Evolutionary conservation across 345 rosid genomes (phyloP), one percentile per base, ranked within the genome.

Genomic region (Eucalyptus tenuipes): DNA sequence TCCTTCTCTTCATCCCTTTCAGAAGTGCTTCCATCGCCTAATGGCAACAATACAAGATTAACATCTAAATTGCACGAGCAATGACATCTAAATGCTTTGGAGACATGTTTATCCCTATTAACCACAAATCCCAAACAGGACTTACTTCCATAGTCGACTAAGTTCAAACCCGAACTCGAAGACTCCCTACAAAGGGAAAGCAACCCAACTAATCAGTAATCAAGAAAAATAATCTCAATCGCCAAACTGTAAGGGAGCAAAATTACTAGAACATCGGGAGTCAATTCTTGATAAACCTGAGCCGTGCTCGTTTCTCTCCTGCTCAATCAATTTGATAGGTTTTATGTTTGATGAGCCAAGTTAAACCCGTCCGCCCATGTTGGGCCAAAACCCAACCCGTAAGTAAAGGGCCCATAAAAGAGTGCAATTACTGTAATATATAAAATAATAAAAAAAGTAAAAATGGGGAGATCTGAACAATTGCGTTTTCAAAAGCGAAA

Each of bases 81-180:
- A 71, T 37, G 81, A 37, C 81, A 37, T 71, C 24, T 10, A 71
- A 71, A 71, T 17, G 81, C 25, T 71, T 71, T 42, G 11, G 14
- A 71, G 40, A 71, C 44, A 71, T 3, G 8, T 33, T 71, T 33
- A 33, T 33, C 25, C 22, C 81, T 71, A 71, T 18, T 10, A 71
- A 71, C 27, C 87, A 85, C 27, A 14, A 87, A 5, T 87, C 44
- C 29, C 20, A 13, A 52, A 85, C 27, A 53, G 55, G 13, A 49
- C 96, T 89, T 87, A 94, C 98, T 95, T 88, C 71, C 96, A 91
- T 95, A 95, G 45, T 90, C 89, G 9, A 93, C 96, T 88, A 95
- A 93, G 90, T 90, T 92, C 64, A 91, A 42, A 90, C 88, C 90
- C 20, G 93, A 92, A 87, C 89, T 86, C 3, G 94, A 91, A 90